Percentiles rank a stretch among this genome's conserved stretches.
Conservation (phyloP, 176 grass and related monocot genomes). For the Eleusine indica region DNA sequence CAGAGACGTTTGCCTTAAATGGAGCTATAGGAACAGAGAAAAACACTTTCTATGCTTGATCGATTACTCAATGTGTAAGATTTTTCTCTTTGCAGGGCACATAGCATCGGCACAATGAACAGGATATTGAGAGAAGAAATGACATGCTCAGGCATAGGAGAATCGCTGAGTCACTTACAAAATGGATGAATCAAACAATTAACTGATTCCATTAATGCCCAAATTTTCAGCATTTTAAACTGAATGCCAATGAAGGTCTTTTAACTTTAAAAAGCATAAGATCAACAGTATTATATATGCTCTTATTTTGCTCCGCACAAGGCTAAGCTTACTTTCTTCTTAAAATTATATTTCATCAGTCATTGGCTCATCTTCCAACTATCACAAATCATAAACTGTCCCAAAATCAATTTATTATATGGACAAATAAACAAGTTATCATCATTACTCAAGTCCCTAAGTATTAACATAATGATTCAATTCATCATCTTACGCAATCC, state of each 20-base stretch:
- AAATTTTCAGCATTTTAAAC: background rate
- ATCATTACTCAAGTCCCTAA: too few relatives aligned
- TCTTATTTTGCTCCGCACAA: background rate
- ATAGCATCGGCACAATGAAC: background rate
- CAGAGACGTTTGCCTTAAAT: background rate
- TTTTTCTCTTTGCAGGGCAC: background rate
- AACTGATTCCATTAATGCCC: background rate
- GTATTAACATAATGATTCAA: too few relatives aligned
- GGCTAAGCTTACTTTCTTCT: background rate
- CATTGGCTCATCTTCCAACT: too few relatives aligned
- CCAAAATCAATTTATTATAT: too few relatives aligned
- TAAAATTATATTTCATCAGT: background rate
- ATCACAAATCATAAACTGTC: background rate
- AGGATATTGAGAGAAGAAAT: background rate
- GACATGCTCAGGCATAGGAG: background rate
- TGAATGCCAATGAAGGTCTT: background rate
- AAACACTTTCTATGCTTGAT: background rate
- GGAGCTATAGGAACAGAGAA: background rate
- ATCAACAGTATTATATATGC: background rate
- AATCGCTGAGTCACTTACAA: background rate
- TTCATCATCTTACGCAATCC: too few relatives aligned
- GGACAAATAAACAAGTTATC: too few relatives aligned
- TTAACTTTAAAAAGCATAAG: background rate
- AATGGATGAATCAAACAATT: background rate
- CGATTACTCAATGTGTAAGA: background rate